These are phyloP conservation scores for Xylaria sp. DNA, from an alignment of 2,329 filamentous ascomycete genomes.

Conservation along the genomic window DNA sequence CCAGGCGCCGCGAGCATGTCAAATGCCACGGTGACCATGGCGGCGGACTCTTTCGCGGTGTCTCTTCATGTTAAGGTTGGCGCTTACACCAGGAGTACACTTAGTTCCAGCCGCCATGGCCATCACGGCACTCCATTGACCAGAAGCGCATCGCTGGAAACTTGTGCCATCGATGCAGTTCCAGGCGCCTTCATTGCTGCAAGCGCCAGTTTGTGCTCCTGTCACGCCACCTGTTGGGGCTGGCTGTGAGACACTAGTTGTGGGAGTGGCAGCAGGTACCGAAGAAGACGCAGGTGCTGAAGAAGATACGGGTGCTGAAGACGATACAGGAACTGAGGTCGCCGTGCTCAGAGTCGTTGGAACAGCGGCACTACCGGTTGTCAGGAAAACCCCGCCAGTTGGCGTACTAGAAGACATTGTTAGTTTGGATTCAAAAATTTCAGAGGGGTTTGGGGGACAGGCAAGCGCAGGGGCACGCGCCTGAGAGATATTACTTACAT, in stretches of 20 bases:
- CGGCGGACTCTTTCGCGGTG: slow-evolving; percentile 40
- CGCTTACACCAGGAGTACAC: slow-evolving; percentile 54
- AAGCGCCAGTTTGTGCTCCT: slow-evolving; percentile 51
- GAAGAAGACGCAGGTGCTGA: slow-evolving; percentile 35
- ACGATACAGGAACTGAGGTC: slow-evolving; percentile 30
- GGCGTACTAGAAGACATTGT: slow-evolving; percentile 45
- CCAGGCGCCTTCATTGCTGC: slow-evolving; percentile 66
- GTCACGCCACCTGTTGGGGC: slow-evolving; percentile 39
- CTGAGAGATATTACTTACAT: slow-evolving; percentile 39
- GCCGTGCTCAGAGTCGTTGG: slow-evolving; percentile 44
- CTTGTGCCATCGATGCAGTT: slow-evolving; percentile 66
- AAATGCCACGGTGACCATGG: background rate
- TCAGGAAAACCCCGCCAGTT: slow-evolving; percentile 58
- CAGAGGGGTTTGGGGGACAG: background rate
- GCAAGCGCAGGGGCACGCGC: background rate
- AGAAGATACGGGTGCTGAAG: slow-evolving; percentile 25
- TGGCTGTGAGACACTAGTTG: slow-evolving; percentile 38
- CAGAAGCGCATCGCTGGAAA: slow-evolving; percentile 73
- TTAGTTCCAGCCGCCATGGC: slow-evolving; percentile 64
- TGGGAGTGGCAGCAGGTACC: slow-evolving; percentile 31
- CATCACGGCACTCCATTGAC: slow-evolving; percentile 62
- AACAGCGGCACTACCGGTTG: slow-evolving; percentile 45
- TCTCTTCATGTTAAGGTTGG: slow-evolving; percentile 41
- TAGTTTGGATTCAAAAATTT: slow-evolving; percentile 35
- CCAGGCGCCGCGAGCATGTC: slow-evolving; percentile 12